Evolutionary conservation across 2,329 filamentous ascomycete genomes (phyloP).

Genomic region (Fusarium sp.): DNA sequence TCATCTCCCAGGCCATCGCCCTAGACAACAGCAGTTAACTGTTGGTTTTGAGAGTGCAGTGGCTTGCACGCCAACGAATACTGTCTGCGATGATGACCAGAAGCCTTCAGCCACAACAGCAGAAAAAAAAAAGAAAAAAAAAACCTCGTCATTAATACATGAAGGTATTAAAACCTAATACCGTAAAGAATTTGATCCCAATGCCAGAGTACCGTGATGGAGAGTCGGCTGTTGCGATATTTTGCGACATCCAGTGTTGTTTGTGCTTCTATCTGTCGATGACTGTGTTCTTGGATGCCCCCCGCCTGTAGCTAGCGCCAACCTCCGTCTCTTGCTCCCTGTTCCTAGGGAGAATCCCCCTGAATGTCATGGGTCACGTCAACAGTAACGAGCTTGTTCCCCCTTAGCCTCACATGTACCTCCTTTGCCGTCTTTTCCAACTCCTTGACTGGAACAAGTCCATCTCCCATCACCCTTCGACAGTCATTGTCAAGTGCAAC

Average conservation of each 20-base stretch:
- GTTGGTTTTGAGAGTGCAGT: neutral
- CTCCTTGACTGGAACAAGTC: neutral
- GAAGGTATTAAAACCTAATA: too few species aligned
- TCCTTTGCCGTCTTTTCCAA: neutral
- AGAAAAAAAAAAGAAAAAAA: too few species aligned
- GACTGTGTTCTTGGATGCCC: neutral
- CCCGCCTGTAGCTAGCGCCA: too few species aligned
- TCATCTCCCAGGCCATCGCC: slow-evolving; percentile 44
- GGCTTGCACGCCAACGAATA: neutral
- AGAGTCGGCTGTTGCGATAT: neutral
- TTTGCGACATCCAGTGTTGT: neutral
- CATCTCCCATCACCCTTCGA: neutral
- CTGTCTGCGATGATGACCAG: too few species aligned
- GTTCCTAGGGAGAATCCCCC: neutral
- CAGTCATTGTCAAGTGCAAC: neutral
- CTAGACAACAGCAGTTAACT: neutral
- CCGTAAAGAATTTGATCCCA: too few species aligned
- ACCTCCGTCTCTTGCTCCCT: neutral
- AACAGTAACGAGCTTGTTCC: neutral
- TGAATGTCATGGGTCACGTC: neutral
- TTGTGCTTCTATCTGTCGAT: neutral
- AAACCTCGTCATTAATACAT: too few species aligned
- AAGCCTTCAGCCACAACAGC: too few species aligned
- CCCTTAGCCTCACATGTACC: neutral
- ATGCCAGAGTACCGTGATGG: too few species aligned